These are phyloP conservation scores for Nephelium lappaceum DNA, from an alignment of 345 rosid genomes.

Conservation along the genomic window DNA sequence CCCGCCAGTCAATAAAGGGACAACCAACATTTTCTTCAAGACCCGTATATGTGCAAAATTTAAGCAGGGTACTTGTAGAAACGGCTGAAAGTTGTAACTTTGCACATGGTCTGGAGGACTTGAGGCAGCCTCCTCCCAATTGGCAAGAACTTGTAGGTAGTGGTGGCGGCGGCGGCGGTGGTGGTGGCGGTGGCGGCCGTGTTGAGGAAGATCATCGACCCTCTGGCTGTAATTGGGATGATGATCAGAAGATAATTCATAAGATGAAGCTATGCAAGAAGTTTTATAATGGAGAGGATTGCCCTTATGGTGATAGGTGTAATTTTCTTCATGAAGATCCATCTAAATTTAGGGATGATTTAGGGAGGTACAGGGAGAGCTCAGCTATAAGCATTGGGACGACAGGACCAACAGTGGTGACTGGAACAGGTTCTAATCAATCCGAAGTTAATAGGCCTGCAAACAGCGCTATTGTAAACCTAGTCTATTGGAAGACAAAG, in stretches of 20 bases:
- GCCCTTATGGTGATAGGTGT: conserved; percentile 94
- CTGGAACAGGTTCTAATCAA: conserved; percentile 41
- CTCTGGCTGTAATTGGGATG: conserved; percentile 70
- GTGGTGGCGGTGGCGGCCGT: conserved; percentile 22
- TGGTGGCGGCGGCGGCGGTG: conserved; percentile 9
- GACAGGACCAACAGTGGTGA: conserved; percentile 37
- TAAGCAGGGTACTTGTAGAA: conserved; percentile 65
- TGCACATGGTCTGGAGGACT: conserved; percentile 87
- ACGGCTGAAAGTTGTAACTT: conserved; percentile 95
- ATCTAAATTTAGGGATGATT: conserved; percentile 78
- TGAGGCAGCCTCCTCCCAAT: conserved; percentile 90
- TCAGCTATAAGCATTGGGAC: conserved; percentile 71
- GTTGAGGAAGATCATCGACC: conserved; percentile 53
- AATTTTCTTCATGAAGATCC: conserved; percentile 93
- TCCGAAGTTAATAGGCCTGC: conserved; percentile 50
- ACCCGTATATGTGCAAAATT: conserved; percentile 86
- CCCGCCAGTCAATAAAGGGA: conserved; percentile 65
- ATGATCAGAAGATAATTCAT: conserved; percentile 87
- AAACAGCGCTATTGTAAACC: conserved; percentile 49
- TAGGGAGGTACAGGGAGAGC: conserved; percentile 70
- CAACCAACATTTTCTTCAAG: conserved; percentile 81
- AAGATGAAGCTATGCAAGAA: conserved; percentile 97
- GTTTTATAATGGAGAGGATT: conserved; percentile 87
- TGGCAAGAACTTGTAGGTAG: conserved; percentile 94
- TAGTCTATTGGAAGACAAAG: conserved; percentile 90